Evolutionary conservation across 2,329 filamentous ascomycete genomes (phyloP).

Genomic region (Akanthomyces lecanii): DNA sequence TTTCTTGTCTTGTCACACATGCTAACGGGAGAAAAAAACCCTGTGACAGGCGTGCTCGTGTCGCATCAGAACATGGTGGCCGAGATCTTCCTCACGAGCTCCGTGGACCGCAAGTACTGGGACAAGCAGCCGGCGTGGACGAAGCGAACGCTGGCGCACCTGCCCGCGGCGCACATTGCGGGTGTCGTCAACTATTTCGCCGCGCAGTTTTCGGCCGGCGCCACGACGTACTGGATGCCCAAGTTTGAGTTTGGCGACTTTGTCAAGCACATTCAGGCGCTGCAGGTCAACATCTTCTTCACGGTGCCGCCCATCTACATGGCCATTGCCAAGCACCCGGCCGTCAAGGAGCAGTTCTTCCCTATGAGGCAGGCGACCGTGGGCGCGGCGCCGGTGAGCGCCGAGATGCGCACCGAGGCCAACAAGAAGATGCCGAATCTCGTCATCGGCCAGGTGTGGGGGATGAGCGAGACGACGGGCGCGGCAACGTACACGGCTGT

Average conservation of each 20-base stretch:
- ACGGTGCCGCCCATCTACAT: conserved; percentile 59
- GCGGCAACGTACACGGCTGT: conserved; percentile 43
- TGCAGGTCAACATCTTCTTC: conserved; percentile 51
- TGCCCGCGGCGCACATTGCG: conserved; percentile 45
- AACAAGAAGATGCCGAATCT: conserved; percentile 44
- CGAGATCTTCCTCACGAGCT: conserved; percentile 29
- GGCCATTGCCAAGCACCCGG: conserved; percentile 52
- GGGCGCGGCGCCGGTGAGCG: conserved; percentile 55
- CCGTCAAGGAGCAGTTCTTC: conserved; percentile 53
- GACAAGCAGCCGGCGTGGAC: conserved; percentile 25
- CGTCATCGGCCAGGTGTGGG: conserved; percentile 51
- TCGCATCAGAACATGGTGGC: conserved; percentile 44
- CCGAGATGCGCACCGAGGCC: conserved; percentile 48
- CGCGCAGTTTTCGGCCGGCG: conserved; percentile 38
- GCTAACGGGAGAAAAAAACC: neutral
- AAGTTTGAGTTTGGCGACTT: conserved; percentile 55
- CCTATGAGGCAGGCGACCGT: conserved; percentile 43
- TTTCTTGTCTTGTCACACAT: neutral
- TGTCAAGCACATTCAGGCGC: conserved; percentile 46
- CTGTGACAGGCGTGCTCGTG: conserved; percentile 33
- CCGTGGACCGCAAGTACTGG: conserved; percentile 28
- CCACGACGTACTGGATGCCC: conserved; percentile 58
- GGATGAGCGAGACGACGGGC: conserved; percentile 52
- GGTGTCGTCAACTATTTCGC: conserved; percentile 43
- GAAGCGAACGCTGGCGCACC: conserved; percentile 37